A percentile compares a stretch with the other conserved stretches of the same genome.
phyloP scores from a whole-genome alignment of 768 basidiomycete genomes.

The Lentinula raphanica region DNA sequence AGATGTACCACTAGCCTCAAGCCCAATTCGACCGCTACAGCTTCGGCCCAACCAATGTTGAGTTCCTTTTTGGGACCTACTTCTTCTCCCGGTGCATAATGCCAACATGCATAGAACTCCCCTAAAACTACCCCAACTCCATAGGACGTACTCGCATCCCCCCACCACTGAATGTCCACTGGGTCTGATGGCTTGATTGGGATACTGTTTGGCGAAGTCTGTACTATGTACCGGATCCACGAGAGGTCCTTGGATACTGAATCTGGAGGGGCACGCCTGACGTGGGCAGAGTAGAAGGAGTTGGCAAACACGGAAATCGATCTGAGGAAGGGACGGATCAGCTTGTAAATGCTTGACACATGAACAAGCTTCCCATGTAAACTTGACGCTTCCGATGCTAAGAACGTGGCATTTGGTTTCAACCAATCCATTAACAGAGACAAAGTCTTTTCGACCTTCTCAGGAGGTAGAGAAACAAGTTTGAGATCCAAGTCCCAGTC shows the following conservation, averaged over 20 bases:
- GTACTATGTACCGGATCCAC: slow-evolving; percentile 9
- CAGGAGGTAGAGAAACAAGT: slow-evolving; percentile 18
- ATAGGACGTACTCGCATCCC: slow-evolving; percentile 29
- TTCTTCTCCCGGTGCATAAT: slow-evolving; percentile 15
- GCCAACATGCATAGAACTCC: slow-evolving; percentile 24
- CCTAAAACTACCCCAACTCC: slow-evolving; percentile 28
- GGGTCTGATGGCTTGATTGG: background rate
- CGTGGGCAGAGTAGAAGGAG: slow-evolving; percentile 13
- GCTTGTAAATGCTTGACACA: slow-evolving; percentile 19
- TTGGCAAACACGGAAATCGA: slow-evolving; percentile 16
- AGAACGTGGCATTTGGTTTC: background rate
- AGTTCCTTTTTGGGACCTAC: slow-evolving; percentile 20
- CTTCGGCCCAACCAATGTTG: slow-evolving; percentile 12
- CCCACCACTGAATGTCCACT: slow-evolving; percentile 28
- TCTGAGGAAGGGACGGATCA: slow-evolving; percentile 21
- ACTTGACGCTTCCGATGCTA: slow-evolving; percentile 14
- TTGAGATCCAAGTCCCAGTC: slow-evolving; percentile 24
- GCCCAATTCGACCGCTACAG: slow-evolving; percentile 33
- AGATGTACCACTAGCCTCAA: too few species aligned
- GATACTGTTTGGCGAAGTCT: too few species aligned
- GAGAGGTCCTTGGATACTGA: slow-evolving; percentile 16
- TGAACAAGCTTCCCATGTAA: slow-evolving; percentile 30
- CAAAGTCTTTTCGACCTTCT: slow-evolving; percentile 17
- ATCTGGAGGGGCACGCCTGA: slow-evolving; percentile 8
- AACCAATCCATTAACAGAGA: slow-evolving; percentile 12